Evolutionary conservation across 768 basidiomycete species (phyloP).

Genomic region (Lepiota venenata): DNA sequence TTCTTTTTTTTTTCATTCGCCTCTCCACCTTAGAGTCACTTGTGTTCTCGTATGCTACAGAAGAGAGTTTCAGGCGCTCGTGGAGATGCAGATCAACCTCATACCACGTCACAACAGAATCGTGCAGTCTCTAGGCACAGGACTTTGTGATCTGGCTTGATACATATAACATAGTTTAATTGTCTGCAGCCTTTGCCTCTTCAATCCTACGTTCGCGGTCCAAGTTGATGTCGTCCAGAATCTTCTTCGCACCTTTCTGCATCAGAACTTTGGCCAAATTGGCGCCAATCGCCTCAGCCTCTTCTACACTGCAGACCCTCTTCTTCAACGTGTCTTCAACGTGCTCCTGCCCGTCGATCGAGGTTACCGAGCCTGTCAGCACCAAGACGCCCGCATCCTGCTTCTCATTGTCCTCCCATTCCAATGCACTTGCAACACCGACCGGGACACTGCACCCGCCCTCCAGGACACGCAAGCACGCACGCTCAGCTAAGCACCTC

Average conservation of each 20-base stretch:
- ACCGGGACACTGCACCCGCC: constrained; percentile 98
- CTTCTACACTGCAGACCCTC: constrained; percentile 45
- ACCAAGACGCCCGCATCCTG: constrained; percentile 34
- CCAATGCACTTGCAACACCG: constrained; percentile 62
- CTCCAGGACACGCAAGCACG: constrained; percentile 84
- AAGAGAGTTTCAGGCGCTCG: constrained; percentile 64
- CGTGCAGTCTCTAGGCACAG: constrained; percentile 19
- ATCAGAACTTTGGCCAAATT: constrained; percentile 63
- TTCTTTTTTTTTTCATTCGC: constrained; percentile 34
- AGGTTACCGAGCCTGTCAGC: constrained; percentile 82
- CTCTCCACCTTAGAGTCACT: constrained; percentile 74
- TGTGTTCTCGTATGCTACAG: constrained; percentile 38
- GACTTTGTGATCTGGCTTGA: constrained; percentile 25
- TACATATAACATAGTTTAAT: constrained; percentile 17
- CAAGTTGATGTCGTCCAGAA: constrained; percentile 80
- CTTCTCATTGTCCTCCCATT: constrained; percentile 22
- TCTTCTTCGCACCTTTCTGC: constrained; percentile 67
- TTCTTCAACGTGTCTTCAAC: constrained; percentile 62
- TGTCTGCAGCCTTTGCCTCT: constrained; percentile 33
- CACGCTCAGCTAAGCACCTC: constrained; percentile 81
- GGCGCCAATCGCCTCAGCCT: constrained; percentile 69
- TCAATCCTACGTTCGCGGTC: constrained; percentile 52
- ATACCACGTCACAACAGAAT: constrained; percentile 12
- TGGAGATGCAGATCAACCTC: constrained; percentile 53
- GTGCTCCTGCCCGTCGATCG: constrained; percentile 68